A percentile compares a stretch with the other conserved stretches of the same genome.
These are phyloP conservation scores for Scedosporium aurantiacum DNA, from an alignment of 2,329 filamentous ascomycete genomes.

Conservation along the genomic window DNA sequence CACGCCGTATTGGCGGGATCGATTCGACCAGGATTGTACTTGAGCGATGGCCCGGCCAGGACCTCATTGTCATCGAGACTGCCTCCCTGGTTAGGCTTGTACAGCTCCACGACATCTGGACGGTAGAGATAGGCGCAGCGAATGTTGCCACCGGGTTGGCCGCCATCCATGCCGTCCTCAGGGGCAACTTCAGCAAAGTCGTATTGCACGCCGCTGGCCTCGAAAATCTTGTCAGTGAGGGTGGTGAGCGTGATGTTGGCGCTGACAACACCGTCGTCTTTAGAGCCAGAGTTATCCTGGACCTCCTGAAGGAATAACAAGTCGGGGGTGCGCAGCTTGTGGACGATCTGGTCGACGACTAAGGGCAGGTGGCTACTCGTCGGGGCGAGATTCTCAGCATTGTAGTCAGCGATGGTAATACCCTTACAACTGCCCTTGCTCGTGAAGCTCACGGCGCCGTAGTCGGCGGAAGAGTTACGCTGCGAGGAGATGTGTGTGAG, in stretches of 20 bases:
- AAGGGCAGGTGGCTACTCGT: slow-evolving; percentile 41
- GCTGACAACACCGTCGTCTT: slow-evolving; percentile 44
- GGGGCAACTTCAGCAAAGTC: slow-evolving; percentile 49
- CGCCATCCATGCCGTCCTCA: slow-evolving; percentile 50
- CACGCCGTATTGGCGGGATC: slow-evolving; percentile 51
- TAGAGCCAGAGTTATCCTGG: slow-evolving; percentile 54
- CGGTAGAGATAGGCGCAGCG: slow-evolving; percentile 61
- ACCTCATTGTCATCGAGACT: slow-evolving; percentile 46
- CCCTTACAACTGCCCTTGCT: slow-evolving; percentile 47
- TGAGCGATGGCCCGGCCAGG: slow-evolving; percentile 44
- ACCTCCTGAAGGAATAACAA: slow-evolving; percentile 61
- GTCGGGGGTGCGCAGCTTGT: slow-evolving; percentile 52
- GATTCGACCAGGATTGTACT: slow-evolving; percentile 58
- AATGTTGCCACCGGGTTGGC: slow-evolving; percentile 60
- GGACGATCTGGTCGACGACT: slow-evolving; percentile 54
- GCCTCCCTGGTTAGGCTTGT: slow-evolving; percentile 44
- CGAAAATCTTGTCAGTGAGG: slow-evolving; percentile 40
- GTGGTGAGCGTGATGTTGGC: slow-evolving; percentile 49
- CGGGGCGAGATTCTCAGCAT: slow-evolving; percentile 57
- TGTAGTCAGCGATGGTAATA: slow-evolving; percentile 56
- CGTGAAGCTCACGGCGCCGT: slow-evolving; percentile 38
- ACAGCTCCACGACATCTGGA: slow-evolving; percentile 45
- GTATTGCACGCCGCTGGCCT: slow-evolving; percentile 42
- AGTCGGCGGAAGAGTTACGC: slow-evolving; percentile 32
- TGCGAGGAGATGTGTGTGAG: slow-evolving; percentile 42